Conservation (phyloP, 352 stramenopile species). For the Globisporangium viniferum region DNA sequence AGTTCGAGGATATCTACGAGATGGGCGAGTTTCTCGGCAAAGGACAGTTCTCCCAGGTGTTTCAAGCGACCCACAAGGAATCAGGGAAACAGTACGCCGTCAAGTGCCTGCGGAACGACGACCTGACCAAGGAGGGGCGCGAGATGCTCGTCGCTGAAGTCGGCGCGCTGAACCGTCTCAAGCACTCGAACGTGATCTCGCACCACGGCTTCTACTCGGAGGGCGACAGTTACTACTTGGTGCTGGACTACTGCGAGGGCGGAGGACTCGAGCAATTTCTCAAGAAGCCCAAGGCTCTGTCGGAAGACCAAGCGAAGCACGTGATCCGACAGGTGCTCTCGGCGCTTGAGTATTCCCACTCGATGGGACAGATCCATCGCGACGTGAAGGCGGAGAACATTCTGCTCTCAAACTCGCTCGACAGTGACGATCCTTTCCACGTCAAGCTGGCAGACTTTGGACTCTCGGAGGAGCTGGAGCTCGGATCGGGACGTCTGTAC, state of each 20-base stretch:
- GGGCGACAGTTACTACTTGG: conserved; percentile 72
- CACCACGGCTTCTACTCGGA: conserved; percentile 82
- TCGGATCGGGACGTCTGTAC: conserved; percentile 82
- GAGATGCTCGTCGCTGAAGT: conserved; percentile 76
- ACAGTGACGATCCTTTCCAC: conserved; percentile 47
- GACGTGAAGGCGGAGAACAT: conserved; percentile 87
- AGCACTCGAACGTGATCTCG: conserved; percentile 79
- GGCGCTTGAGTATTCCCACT: conserved; percentile 86
- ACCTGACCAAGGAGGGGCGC: conserved; percentile 41
- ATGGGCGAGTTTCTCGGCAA: conserved; percentile 53
- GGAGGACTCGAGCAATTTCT: conserved; percentile 84
- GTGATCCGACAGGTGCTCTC: conserved; percentile 77
- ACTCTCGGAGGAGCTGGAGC: conserved; percentile 87
- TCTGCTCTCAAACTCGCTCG: conserved; percentile 57
- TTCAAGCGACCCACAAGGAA: conserved; percentile 41
- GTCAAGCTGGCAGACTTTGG: conserved; percentile 93
- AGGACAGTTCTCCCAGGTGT: conserved; percentile 64
- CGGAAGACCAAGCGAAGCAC: conserved; percentile 59
- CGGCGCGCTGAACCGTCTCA: conserved; percentile 59
- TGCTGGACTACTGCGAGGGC: conserved; percentile 83
- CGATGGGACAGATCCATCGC: conserved; percentile 88
- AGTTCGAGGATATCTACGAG: conserved; percentile 61
- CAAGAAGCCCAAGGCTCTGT: conserved; percentile 49
- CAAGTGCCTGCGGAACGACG: conserved; percentile 57
- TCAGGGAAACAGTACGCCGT: conserved; percentile 51